A percentile compares a stretch with the other conserved stretches of the same genome.
These are phyloP conservation scores for Vinca minor DNA, from an alignment of 257 asterid species.

Conservation along the genomic window DNA sequence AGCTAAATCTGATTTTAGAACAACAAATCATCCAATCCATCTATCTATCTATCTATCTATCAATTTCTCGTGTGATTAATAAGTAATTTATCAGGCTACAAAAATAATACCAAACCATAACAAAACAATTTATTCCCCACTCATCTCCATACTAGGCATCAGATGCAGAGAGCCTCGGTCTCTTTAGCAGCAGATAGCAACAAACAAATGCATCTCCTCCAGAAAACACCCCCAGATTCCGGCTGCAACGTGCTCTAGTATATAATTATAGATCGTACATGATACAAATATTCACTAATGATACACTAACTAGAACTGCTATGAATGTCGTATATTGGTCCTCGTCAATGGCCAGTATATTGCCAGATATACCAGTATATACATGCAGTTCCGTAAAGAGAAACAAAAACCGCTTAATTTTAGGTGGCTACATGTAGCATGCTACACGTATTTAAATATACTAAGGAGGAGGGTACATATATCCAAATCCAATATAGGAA, in stretches of 20 bases:
- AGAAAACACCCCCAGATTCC: conserved; percentile 3
- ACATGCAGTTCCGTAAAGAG: conserved; percentile 3
- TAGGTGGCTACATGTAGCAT: conserved; percentile 8
- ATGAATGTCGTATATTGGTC: conserved; percentile 4
- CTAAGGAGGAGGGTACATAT: background rate
- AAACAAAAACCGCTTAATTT: background rate
- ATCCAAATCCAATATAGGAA: background rate
- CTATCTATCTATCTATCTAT: no score
- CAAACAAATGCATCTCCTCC: background rate
- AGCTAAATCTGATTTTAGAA: background rate
- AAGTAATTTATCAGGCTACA: background rate
- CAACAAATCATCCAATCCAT: background rate
- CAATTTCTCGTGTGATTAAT: background rate
- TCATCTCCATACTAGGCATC: background rate
- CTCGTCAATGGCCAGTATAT: conserved; percentile 2
- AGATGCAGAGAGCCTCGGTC: background rate
- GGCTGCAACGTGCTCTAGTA: background rate
- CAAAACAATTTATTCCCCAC: background rate
- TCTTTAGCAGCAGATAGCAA: background rate
- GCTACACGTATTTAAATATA: background rate
- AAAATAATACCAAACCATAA: background rate
- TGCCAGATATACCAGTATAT: conserved; percentile 6
- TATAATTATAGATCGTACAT: background rate
- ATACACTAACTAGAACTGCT: conserved; percentile 8
- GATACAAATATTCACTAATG: background rate